Evolutionary conservation across 495 filamentous ascomycete species (phyloP).

Genomic region (Aspergillus taichungensis): DNA sequence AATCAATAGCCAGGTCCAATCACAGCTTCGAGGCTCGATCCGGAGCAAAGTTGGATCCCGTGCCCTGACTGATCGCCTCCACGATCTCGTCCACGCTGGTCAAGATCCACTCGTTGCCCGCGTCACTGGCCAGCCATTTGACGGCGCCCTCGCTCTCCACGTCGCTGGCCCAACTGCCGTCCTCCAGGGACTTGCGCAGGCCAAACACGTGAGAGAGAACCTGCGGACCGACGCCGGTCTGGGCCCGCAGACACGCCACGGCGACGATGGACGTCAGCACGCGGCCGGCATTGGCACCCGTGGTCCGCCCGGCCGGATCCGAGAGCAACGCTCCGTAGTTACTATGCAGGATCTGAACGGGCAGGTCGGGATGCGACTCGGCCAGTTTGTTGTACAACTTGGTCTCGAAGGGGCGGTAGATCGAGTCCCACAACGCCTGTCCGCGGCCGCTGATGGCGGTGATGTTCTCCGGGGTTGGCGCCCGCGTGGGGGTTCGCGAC

Average conservation of each 20-base stretch:
- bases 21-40: conserved; percentile 42
- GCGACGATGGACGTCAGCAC: conserved; percentile 60
- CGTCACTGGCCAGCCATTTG: conserved; percentile 60
- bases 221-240: conserved; percentile 72
- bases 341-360: conserved; percentile 61
- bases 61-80: conserved; percentile 48
- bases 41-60: conserved; percentile 53
- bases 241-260: conserved; percentile 58
- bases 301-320: conserved; percentile 51
- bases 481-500: conserved; percentile 41
- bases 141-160: conserved; percentile 47
- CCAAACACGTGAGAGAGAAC: conserved; percentile 70
- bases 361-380: conserved; percentile 64
- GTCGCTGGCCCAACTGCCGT: conserved; percentile 47
- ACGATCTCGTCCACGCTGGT: conserved; percentile 61
- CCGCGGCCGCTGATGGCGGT: conserved; percentile 45
- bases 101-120: conserved; percentile 65
- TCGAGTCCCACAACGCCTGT: conserved; percentile 55
- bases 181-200: conserved; percentile 59
- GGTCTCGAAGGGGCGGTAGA: conserved; percentile 61
- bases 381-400: conserved; percentile 61
- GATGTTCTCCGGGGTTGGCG: conserved; percentile 40
- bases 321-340: conserved; percentile 64
- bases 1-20: conserved; percentile 2
- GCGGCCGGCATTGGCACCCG: conserved; percentile 47